A percentile compares a stretch with the other conserved stretches of the same genome.
phyloP scores from a whole-genome alignment of 139 green algal species.

The Spirogloea muscicola region DNA sequence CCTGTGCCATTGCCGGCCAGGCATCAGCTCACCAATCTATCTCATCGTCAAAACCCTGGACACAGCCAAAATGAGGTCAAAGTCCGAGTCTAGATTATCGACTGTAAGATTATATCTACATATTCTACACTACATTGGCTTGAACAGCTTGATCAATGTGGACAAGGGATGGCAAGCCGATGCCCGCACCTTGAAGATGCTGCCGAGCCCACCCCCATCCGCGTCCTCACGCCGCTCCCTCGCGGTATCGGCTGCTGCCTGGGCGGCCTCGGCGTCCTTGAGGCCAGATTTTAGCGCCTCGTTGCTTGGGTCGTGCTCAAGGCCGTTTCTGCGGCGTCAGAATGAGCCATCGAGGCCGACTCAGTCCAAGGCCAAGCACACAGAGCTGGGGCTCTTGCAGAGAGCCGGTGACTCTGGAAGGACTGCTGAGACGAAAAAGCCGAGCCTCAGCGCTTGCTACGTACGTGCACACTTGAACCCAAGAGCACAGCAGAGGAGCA shows the following conservation, averaged over 20 bases:
- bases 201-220: conserved; percentile 1
- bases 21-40: background rate
- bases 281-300: conserved; percentile 62
- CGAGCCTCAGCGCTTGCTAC: too few species aligned
- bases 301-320: conserved; percentile 76
- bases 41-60: background rate
- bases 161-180: too few species aligned
- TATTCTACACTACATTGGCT: too few species aligned
- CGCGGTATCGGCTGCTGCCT: too few species aligned
- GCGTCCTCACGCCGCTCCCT: background rate
- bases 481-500: too few species aligned
- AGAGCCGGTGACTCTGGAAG: too few species aligned
- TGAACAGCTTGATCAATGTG: too few species aligned
- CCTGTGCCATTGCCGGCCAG: conserved; percentile 9
- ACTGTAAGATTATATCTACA: background rate
- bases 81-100: conserved; percentile 14
- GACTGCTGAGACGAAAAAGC: too few species aligned
- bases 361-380: conserved; percentile 71
- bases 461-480: too few species aligned
- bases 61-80: conserved; percentile 44
- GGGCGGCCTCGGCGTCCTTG: conserved; percentile 41
- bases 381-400: too few species aligned
- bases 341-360: conserved; percentile 8
- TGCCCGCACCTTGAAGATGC: conserved; percentile 29
- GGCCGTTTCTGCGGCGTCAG: too few species aligned